These are phyloP conservation scores for Shiraia sp. DNA, from an alignment of 2,329 filamentous ascomycete genomes.

Conservation along the genomic window DNA sequence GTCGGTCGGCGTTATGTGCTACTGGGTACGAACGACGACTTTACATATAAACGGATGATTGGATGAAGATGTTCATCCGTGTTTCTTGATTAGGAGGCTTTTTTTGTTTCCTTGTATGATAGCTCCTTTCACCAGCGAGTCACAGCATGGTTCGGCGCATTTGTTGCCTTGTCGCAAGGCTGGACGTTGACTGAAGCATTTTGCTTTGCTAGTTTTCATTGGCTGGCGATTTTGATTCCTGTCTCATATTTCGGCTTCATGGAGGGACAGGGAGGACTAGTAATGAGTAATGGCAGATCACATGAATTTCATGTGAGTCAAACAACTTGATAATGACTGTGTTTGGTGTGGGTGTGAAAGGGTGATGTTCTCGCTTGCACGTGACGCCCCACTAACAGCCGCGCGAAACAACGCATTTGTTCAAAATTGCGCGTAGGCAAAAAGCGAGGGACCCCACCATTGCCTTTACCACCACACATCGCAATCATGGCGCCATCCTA, in stretches of 20 bases:
- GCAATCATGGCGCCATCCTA: slow-evolving; percentile 88
- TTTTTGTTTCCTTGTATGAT: slow-evolving; percentile 1
- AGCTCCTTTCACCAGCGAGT: background rate
- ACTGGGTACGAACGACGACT: background rate
- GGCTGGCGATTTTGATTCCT: background rate
- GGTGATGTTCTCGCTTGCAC: slow-evolving; percentile 1
- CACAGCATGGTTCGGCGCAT: background rate
- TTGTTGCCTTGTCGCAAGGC: background rate
- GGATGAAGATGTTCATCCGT: slow-evolving; percentile 6
- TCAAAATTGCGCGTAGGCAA: slow-evolving; percentile 16
- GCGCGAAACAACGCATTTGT: slow-evolving; percentile 29
- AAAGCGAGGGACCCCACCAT: slow-evolving; percentile 22
- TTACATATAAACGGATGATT: slow-evolving; percentile 7
- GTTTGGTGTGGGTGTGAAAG: background rate
- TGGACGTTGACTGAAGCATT: background rate
- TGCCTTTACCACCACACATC: slow-evolving; percentile 21
- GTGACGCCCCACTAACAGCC: slow-evolving; percentile 12
- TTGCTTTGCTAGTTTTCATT: background rate
- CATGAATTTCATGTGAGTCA: background rate
- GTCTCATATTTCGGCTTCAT: background rate
- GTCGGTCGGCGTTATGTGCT: slow-evolving; percentile 6
- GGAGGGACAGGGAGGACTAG: background rate
- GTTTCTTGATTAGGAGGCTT: background rate
- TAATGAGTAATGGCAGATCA: slow-evolving; percentile 22
- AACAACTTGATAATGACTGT: background rate